A percentile compares a stretch with the other conserved stretches of the same genome.
phyloP scores from a whole-genome alignment of 345 rosid species.

The Eutrema yunnanense region DNA sequence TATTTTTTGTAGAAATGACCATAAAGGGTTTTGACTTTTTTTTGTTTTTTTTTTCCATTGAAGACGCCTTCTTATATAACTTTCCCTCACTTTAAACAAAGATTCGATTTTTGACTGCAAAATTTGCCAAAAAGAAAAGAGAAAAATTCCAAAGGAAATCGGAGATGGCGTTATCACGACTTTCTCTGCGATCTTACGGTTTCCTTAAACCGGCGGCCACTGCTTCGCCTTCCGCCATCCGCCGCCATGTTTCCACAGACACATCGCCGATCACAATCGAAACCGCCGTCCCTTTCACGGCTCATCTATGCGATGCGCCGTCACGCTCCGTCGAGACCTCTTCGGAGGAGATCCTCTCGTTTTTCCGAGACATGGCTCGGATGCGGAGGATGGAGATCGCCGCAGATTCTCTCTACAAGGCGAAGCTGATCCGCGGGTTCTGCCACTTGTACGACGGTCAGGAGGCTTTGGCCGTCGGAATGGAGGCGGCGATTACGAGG shows the following conservation, averaged over 20 bases:
- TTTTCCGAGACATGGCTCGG: slow-evolving; percentile 79
- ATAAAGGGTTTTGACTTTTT: slow-evolving; percentile 14
- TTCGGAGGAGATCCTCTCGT: slow-evolving; percentile 57
- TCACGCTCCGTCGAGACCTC: slow-evolving; percentile 72
- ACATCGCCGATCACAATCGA: slow-evolving; percentile 68
- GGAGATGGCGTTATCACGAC: slow-evolving; percentile 64
- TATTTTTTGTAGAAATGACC: background rate
- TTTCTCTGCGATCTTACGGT: slow-evolving; percentile 36
- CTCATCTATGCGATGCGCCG: slow-evolving; percentile 82
- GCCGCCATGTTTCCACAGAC: slow-evolving; percentile 69
- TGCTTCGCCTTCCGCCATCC: slow-evolving; percentile 9
- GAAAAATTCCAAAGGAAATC: background rate
- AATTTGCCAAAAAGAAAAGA: background rate
- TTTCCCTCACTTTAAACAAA: background rate
- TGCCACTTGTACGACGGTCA: slow-evolving; percentile 98
- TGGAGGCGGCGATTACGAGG: slow-evolving; percentile 90
- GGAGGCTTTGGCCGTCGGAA: slow-evolving; percentile 86
- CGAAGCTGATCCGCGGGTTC: slow-evolving; percentile 94
- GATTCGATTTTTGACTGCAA: background rate
- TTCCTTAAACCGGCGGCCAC: slow-evolving; percentile 33
- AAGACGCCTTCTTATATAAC: background rate
- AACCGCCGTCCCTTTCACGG: slow-evolving; percentile 74
- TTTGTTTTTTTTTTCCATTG: background rate
- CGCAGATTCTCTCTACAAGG: slow-evolving; percentile 93
- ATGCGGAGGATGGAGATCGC: slow-evolving; percentile 99